Conservation (phyloP, 2,329 filamentous ascomycete genomes). For the Delphinella strobiligena region DNA sequence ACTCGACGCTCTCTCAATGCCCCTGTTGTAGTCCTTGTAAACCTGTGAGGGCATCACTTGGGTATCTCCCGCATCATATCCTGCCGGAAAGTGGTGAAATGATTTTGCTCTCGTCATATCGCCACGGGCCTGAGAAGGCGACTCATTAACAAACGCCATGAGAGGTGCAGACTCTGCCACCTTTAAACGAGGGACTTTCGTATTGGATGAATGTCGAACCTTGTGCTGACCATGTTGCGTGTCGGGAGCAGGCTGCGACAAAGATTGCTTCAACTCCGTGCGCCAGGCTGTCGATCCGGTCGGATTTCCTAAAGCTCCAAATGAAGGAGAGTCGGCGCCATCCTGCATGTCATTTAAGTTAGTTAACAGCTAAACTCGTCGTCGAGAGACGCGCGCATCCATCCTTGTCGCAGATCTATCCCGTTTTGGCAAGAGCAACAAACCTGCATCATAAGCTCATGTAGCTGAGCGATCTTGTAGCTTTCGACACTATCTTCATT, state of each 20-base stretch:
- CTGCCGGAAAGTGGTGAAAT: slow-evolving; percentile 24
- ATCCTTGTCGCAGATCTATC: slow-evolving; percentile 5
- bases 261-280: too few relatives aligned
- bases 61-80: slow-evolving; percentile 30
- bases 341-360: slow-evolving; percentile 1
- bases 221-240: too few relatives aligned
- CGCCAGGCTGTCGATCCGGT: too few relatives aligned
- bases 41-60: slow-evolving; percentile 36
- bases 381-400: not conserved
- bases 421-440: not conserved
- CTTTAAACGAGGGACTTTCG: slow-evolving; percentile 6
- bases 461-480: slow-evolving; percentile 5
- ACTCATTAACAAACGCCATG: slow-evolving; percentile 5
- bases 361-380: slow-evolving; percentile 1
- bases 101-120: slow-evolving; percentile 17
- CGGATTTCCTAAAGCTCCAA: not conserved
- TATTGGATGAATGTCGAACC: slow-evolving; percentile 6
- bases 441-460: slow-evolving; percentile 8
- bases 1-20: slow-evolving; percentile 14
- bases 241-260: too few relatives aligned
- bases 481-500: slow-evolving; percentile 10
- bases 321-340: slow-evolving; percentile 1
- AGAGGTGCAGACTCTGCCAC: slow-evolving; percentile 4
- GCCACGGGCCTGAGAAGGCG: slow-evolving; percentile 2
- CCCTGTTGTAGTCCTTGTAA: slow-evolving; percentile 29